Conservation (phyloP, 2,329 filamentous ascomycete species). For the Aspergillus brunneoviolaceus region DNA sequence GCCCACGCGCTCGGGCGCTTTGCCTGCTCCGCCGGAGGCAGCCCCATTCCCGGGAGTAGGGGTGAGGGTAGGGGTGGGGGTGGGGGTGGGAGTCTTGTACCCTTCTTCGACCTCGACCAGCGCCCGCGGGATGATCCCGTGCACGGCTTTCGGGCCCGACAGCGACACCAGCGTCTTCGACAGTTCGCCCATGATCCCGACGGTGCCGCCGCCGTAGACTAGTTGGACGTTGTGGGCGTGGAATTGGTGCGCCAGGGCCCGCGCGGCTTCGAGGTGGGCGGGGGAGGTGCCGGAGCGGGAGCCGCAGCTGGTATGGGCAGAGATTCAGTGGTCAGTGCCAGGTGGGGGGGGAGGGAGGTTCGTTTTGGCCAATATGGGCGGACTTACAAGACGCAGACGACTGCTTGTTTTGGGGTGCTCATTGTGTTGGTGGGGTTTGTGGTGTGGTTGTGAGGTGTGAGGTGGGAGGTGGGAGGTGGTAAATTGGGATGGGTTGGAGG, state of each 20-base stretch:
- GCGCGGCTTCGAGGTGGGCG: conserved; percentile 74
- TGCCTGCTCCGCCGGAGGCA: conserved; percentile 23
- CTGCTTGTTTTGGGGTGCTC: conserved; percentile 49
- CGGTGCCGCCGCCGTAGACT: conserved; percentile 92
- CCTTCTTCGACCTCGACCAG: conserved; percentile 70
- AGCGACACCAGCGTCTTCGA: conserved; percentile 82
- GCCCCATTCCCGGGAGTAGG: too few species aligned
- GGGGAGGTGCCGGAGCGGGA: conserved; percentile 71
- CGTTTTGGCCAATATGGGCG: too few species aligned
- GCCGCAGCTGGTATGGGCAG: conserved; percentile 63
- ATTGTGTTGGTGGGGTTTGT: conserved; percentile 7
- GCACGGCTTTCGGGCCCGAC: conserved; percentile 75
- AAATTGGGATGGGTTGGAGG: too few species aligned
- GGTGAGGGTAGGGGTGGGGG: too few species aligned
- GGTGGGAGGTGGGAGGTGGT: too few species aligned
- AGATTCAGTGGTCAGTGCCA: too few species aligned
- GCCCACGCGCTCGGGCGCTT: conserved; percentile 58
- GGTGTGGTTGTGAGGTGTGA: neutral
- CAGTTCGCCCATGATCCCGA: conserved; percentile 93
- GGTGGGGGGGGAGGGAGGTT: too few species aligned
- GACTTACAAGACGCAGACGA: conserved; percentile 82
- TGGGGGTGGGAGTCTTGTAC: conserved; percentile 23
- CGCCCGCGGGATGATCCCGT: conserved; percentile 89
- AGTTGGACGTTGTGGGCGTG: conserved; percentile 75
- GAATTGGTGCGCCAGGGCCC: conserved; percentile 70